Evolutionary conservation across 371 early-diverging fungal genomes (phyloP).

Genomic region (Entomophthora muscae): DNA sequence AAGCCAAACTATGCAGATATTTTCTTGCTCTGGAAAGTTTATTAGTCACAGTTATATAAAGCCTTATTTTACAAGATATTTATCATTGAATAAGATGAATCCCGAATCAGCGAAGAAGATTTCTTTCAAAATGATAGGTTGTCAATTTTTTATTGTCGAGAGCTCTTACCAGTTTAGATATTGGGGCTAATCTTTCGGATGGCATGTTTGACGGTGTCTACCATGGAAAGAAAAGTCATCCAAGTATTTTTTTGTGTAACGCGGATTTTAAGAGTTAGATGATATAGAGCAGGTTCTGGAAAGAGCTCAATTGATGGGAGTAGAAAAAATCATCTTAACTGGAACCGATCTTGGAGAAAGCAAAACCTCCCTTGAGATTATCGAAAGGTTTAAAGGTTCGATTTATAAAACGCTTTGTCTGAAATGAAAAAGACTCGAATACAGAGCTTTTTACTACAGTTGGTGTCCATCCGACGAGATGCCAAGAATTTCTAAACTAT

Average conservation of each 20-base stretch:
- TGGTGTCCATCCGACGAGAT: slow-evolving; percentile 80
- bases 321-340: slow-evolving; percentile 56
- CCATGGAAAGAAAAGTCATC: slow-evolving; percentile 53
- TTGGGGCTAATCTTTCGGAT: slow-evolving; percentile 72
- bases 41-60: too few species aligned
- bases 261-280: slow-evolving; percentile 20
- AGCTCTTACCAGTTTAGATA: slow-evolving; percentile 25
- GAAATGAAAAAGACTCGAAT: background rate
- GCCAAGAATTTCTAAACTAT: slow-evolving; percentile 42
- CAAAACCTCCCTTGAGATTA: slow-evolving; percentile 31
- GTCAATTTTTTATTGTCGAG: too few species aligned
- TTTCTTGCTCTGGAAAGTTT: too few species aligned
- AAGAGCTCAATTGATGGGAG: slow-evolving; percentile 42
- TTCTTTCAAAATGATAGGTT: slow-evolving; percentile 5
- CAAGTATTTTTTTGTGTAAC: slow-evolving; percentile 17
- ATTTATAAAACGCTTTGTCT: slow-evolving; percentile 4
- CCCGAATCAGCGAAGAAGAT: background rate
- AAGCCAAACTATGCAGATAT: too few species aligned
- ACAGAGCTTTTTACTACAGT: slow-evolving; percentile 49
- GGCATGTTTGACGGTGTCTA: slow-evolving; percentile 68
- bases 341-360: slow-evolving; percentile 49
- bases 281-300: slow-evolving; percentile 43
- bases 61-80: too few species aligned
- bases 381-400: slow-evolving; percentile 16
- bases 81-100: too few species aligned